Evolutionary conservation across 495 filamentous ascomycete species (phyloP), one percentile per base, ranked within the genome.

Genomic region (Daldinia loculata): DNA sequence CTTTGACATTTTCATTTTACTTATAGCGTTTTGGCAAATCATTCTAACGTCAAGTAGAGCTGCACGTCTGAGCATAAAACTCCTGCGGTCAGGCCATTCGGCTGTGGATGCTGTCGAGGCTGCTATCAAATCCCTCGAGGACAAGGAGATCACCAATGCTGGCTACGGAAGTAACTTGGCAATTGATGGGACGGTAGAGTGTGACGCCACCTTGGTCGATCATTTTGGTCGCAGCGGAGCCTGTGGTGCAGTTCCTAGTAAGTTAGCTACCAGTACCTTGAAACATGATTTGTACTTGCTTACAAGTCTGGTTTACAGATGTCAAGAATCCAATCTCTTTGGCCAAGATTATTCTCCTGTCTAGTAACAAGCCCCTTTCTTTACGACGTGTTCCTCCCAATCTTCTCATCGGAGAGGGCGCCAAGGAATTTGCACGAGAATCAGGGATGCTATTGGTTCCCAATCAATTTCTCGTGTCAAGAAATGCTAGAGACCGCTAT

Each of bases 161-260:
- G 95, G 96, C 15, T 98, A 90, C 72, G 96, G 96, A 34, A 98
- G 96, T 81, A 99, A 99, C 74, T 80, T 98, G n/a, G 88, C 90
- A 52, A 89, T 94, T 56, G 90, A 98, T 69, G 95, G 95, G 3
- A 87, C 88, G 15, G 95, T 97, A 26, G 96, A 99, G 76, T 93
- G 94, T 74, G 95, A 99, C 80, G 96, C 95, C 36, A 92, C 92
- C 0, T 88, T 99, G 39, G 90, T 98, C 39, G 94, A 99, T 74
- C 92, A 98, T 74, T 82, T 88, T 51, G 95, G 95, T 11, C 89
- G 93, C 71, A 98, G 94, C 79, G 95, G 95, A 63, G 95, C 93
- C 56, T 95, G 91, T 74, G 96, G 94, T 68, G 96, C 95, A 38
- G 92, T 94, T 52, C 85, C 90, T 55, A 89, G 95, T 98, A 85